Percentiles rank a stretch among this genome's conserved stretches.
Evolutionary conservation across 331 rosid species (phyloP).

Genomic region (Acacia pycnantha): DNA sequence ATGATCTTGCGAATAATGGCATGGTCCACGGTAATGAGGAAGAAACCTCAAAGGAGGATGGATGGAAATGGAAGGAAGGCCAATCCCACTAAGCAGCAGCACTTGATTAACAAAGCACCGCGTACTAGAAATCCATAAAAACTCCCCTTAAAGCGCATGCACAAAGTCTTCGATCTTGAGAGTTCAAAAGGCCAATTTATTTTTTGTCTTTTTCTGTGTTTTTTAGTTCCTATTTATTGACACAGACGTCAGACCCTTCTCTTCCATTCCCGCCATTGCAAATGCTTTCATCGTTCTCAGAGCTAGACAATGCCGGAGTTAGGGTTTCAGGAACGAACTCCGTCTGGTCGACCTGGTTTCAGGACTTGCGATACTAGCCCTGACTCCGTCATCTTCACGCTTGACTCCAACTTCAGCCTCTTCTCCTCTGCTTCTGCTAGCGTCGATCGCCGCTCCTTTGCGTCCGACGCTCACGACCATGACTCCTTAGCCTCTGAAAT

Average conservation of each 20-base stretch:
- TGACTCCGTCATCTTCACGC: not conserved
- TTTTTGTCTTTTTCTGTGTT: not conserved
- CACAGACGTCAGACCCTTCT: not conserved
- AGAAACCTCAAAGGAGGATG: not conserved
- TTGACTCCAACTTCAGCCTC: not conserved
- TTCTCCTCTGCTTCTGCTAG: not conserved
- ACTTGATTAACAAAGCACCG: not conserved
- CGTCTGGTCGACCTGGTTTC: not conserved
- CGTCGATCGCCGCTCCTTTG: not conserved
- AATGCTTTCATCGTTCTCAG: not conserved
- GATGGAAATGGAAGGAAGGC: not conserved
- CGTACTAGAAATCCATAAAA: not conserved
- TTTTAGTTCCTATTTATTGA: not conserved
- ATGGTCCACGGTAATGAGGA: not conserved
- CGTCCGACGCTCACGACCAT: not conserved
- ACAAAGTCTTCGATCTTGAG: not conserved
- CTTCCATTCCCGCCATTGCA: conserved; percentile 43
- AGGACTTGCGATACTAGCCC: not conserved
- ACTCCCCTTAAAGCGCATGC: not conserved
- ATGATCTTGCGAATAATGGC: not conserved
- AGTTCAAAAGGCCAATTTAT: not conserved
- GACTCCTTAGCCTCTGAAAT: conserved; percentile 1
- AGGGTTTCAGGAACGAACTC: not conserved
- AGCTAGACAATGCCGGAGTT: conserved; percentile 1
- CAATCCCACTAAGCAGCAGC: not conserved